Conservation (phyloP, 768 basidiomycete species). For the Dioszegia crocea region DNA sequence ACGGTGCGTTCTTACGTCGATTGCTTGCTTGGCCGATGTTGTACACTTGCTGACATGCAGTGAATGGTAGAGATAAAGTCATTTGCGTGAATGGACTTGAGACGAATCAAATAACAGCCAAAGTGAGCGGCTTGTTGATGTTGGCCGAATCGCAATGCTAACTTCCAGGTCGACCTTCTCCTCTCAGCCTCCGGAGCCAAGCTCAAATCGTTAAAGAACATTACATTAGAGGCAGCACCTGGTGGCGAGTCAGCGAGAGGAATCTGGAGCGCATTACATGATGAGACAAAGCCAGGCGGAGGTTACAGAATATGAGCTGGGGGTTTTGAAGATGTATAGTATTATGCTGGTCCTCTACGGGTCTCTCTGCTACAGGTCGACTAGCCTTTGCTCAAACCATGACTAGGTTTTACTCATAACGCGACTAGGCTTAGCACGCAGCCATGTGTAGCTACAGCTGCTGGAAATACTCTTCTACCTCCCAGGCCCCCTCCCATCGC, state of each 20-base stretch:
- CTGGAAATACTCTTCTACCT: constrained; percentile 67
- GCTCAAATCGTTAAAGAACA: constrained; percentile 44
- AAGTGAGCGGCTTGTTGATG: constrained; percentile 20
- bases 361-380: too few species aligned
- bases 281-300: constrained; percentile 19
- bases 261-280: constrained; percentile 44
- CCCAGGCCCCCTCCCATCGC: constrained; percentile 94
- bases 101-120: constrained; percentile 39
- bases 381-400: too few species aligned
- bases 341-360: too few species aligned
- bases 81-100: constrained; percentile 47
- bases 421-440: too few species aligned
- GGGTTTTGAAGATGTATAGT: too few species aligned
- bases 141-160: not conserved
- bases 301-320: constrained; percentile 40
- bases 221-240: constrained; percentile 44
- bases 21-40: too few species aligned
- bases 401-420: too few species aligned
- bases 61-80: constrained; percentile 49
- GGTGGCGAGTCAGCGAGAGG: constrained; percentile 44
- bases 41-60: constrained; percentile 12
- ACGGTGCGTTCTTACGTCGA: too few species aligned
- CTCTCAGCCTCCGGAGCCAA: constrained; percentile 45
- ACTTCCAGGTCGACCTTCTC: constrained; percentile 37
- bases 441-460: constrained; percentile 14